A percentile compares a stretch with the other conserved stretches of the same genome.
Evolutionary conservation across 2,329 filamentous ascomycete genomes (phyloP).

Genomic region (Pseudocercospora fijiensis): DNA sequence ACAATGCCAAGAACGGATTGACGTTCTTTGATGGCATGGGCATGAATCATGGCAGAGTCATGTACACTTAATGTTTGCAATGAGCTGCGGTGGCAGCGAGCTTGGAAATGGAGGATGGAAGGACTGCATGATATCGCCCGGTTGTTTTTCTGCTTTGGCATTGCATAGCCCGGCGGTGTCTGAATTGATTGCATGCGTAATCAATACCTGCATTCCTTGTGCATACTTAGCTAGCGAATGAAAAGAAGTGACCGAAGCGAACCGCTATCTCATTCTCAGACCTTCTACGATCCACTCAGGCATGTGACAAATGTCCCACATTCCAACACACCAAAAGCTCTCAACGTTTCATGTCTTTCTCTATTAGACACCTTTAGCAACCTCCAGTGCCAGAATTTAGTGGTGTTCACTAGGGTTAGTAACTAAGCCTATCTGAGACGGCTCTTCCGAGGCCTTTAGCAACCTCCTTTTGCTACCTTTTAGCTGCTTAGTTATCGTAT

Average conservation of each 20-base stretch:
- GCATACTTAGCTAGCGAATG: not conserved
- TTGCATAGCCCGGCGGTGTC: constrained; percentile 5
- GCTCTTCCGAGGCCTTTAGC: no score
- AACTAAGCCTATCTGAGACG: no score
- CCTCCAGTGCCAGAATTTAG: no score
- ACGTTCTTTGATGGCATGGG: not conserved
- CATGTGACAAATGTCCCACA: not conserved
- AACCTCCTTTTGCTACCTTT: no score
- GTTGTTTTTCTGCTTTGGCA: not conserved
- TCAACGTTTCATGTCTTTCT: constrained; percentile 8
- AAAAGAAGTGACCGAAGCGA: not conserved
- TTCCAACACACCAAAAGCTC: not conserved
- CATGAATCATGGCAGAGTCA: not conserved
- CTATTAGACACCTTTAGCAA: no score
- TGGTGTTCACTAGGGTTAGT: no score
- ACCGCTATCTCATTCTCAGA: not conserved
- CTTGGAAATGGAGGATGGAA: not conserved
- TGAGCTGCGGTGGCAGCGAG: constrained; percentile 5
- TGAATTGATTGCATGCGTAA: not conserved
- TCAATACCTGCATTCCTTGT: constrained; percentile 3
- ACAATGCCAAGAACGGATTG: not conserved
- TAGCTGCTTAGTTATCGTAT: no score
- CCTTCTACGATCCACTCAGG: not conserved
- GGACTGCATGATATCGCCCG: not conserved
- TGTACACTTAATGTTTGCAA: constrained; percentile 7